Evolutionary conservation across 1,284 basidiomycete species (phyloP), one percentile per base, ranked within the genome.

Genomic region (Cystobasidium sp.): DNA sequence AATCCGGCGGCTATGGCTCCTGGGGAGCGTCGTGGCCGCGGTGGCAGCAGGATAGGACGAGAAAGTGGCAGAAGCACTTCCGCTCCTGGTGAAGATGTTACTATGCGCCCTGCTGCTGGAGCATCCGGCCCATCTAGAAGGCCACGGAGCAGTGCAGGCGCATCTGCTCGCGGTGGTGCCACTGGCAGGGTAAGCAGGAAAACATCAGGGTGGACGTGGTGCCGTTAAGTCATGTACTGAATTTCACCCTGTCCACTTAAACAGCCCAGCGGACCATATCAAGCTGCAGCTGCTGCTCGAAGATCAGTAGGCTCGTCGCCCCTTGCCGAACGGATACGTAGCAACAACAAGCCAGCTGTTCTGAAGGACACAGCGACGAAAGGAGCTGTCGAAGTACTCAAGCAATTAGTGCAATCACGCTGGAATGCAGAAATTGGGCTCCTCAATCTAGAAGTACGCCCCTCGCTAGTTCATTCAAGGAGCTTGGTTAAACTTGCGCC

Each of bases 341-440:
- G 64, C 7, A 55, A n/a, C 49, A 71, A 71, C 49, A 71, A 71
- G 59, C 69, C 69, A 51, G 61, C 69, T n/a, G n/a, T 71, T 1
- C 31, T 71, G 39, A 59, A 41, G 31, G 69, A 71, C 16, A 55
- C 44, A 14, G 69, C 56, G 41, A 52, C 44, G n/a, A 75, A 71
- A 47, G 74, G 74, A 14, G 75, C 77, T 37, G 82, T 91, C 24
- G 88, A 90, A 71, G 81, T 87, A 39, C 91, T 90, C 89, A 86
- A 86, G 79, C 86, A 90, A 78, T 86, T 92, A 79, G 88, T 93
- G 41, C 83, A 87, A 75, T 87, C 84, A 75, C 86, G 91, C 65
- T 93, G 87, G 85, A 88, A 90, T 81, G 80, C 88, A 5, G 87
- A 90, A 55, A 82, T 84, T 3, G 86, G 86, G 77, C 92, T 90